phyloP scores from a whole-genome alignment of 306 rosid genomes.

The Malus fusca region DNA sequence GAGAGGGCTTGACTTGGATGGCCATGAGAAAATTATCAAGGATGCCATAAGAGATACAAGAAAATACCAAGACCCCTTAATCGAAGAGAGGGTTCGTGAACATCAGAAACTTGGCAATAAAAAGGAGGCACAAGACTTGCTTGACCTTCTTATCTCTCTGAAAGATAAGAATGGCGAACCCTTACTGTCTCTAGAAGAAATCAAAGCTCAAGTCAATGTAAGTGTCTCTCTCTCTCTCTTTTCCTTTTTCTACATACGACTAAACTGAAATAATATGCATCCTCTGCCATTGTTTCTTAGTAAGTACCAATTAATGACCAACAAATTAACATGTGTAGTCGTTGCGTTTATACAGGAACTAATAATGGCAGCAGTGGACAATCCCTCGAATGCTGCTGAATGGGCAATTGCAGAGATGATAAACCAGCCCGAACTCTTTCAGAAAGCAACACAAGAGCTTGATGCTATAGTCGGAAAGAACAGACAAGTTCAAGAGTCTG shows the following conservation, averaged over 20 bases:
- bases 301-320: neutral
- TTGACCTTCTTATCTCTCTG: neutral
- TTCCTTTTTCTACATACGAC: neutral
- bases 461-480: neutral
- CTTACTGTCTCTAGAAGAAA: neutral
- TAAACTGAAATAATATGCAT: no score
- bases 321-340: no score
- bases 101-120: neutral
- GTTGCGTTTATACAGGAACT: neutral
- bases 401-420: neutral
- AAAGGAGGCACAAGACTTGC: neutral
- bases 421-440: neutral
- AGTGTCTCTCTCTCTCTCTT: neutral
- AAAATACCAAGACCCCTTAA: neutral
- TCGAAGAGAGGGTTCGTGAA: neutral
- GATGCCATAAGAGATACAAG: neutral
- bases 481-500: neutral
- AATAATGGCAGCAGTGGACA: neutral
- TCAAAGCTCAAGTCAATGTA: conserved; percentile 1
- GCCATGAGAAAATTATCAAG: neutral
- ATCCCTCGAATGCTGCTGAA: neutral
- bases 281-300: no score
- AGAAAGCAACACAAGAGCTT: neutral
- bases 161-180: neutral
- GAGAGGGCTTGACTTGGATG: conserved; percentile 25